Evolutionary conservation across 2,329 filamentous ascomycete species (phyloP).

Genomic region (Ramularia endophylla): DNA sequence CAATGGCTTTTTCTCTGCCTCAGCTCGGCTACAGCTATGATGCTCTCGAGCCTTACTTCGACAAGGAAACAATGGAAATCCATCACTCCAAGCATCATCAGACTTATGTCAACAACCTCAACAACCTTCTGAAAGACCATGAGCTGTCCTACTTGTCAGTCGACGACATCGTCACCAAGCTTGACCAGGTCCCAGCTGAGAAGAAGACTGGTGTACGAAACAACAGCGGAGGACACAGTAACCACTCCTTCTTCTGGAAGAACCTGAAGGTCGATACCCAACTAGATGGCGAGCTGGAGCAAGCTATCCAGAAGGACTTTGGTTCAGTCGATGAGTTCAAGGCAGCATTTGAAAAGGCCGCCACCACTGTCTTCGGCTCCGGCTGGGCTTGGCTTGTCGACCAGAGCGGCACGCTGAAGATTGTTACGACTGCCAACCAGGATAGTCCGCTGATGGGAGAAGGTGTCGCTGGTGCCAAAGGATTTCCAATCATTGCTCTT

Average conservation of each 20-base stretch:
- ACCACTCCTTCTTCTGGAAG: conserved; percentile 90
- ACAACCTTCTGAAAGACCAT: conserved; percentile 58
- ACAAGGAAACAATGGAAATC: conserved; percentile 72
- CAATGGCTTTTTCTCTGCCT: conserved; percentile 26
- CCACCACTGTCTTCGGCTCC: conserved; percentile 72
- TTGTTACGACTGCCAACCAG: conserved; percentile 81
- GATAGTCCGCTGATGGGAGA: conserved; percentile 46
- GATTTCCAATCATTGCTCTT: conserved; percentile 61
- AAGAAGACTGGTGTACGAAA: conserved; percentile 73
- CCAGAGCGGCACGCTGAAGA: conserved; percentile 55
- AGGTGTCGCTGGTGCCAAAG: conserved; percentile 51
- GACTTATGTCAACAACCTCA: conserved; percentile 71
- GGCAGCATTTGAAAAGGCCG: conserved; percentile 56
- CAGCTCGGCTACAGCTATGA: conserved; percentile 34
- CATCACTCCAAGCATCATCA: conserved; percentile 77
- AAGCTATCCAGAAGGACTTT: conserved; percentile 60
- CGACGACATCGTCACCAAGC: conserved; percentile 42
- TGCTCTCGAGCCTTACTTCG: conserved; percentile 70
- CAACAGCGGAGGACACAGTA: conserved; percentile 88
- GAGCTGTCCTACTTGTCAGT: conserved; percentile 42
- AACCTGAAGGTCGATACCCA: conserved; percentile 61
- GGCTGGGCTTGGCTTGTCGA: conserved; percentile 86
- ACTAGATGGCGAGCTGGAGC: conserved; percentile 51
- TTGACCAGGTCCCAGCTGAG: conserved; percentile 53
- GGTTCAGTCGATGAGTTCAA: conserved; percentile 64